Base-by-base conservation (phyloP, 805 yeast species). In the Schwanniomyces polymorphus region DNA sequence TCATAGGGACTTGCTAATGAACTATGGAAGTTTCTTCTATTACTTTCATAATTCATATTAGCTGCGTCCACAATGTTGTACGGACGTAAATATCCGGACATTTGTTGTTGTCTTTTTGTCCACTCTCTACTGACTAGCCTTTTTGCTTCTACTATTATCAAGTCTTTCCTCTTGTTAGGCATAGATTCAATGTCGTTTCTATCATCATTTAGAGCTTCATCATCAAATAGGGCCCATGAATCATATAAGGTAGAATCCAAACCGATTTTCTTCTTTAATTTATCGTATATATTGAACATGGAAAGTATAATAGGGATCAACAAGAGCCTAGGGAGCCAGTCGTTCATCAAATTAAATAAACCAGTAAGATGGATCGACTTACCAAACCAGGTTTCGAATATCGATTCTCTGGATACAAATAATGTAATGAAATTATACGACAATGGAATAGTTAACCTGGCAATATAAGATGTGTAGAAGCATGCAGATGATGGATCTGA, bases 371-470 rank as follows among this genome's bases (percentile, higher is more conserved):
- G 85, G 59, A 89, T 85, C 5, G 89, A 85, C 54, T 80, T 73
- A 7, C 94, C 95, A 50, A 86, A 74, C 70, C 91, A 87, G 41
- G 79, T 76, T 59, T 88, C 90, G 64, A 89, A 89, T 10, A 74
- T 68, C 1, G 82, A 73, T 21, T 64, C 47, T 25, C 84, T 68
- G 16, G 78, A 71, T 2, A 81, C 75, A 48, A 85, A 76, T 45
- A 89, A 70, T 43, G 87, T 86, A 47, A 88, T 64, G 60, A 86
- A 89, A 65, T 89, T 89, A 67, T 86, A 89, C 23, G 88, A 82
- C 51, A 89, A 71, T 9, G 96, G 96, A 10, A 89, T 84, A 0
- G 96, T 87, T 60, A 89, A 70, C 52, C 96, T 81, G 43, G 91
- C 86, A 16, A 88, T 83, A 57, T 89, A 88, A 57, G 87, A 85